Base-by-base conservation (phyloP, 1,284 basidiomycete genomes). In the Trametes hirsuta region DNA sequence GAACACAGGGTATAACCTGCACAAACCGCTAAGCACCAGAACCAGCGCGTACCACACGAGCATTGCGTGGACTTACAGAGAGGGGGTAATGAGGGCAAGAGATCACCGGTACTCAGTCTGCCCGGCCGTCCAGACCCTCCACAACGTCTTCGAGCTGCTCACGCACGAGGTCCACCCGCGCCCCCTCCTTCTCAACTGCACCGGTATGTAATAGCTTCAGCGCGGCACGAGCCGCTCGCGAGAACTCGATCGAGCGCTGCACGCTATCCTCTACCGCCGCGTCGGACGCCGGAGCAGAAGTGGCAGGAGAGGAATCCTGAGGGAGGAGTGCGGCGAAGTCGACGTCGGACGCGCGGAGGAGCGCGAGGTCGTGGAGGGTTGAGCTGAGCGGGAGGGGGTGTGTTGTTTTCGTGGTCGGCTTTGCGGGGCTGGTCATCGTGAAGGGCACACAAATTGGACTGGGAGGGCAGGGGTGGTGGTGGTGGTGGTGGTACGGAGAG, bases 311-410 rank as follows among this genome's bases (percentile, higher is more conserved):
- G 18, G 70, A 30, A 8, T 8, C 8, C 8, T 30, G 63, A 25
- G 77, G 68, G 34, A 85, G 65, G 34, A 84, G 64, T 14, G 71
- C 69, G 18, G 81, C 75, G 15, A 89, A 66, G 67, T 89, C 82
- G 36, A 85, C 62, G 47, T 82, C 83, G 6, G 85, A 84, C 22
- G 84, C 83, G 42, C 87, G 83, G 22, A 92, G 74, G 34, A 90
- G 73, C 2, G 90, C 88, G 34, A 92, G 82, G 72, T 92, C 90
- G n/a, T 82, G 85, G 42, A 91, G 77, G 3, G 84, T 85, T 60
- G 84, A 80, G 58, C 79, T 74, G 46, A 91, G 77, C 6, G 85
- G 76, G 25, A 92, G 77, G 10, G 85, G 81, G 64, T 84, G 57
- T 0, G 44, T 46, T 0, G 46, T 18, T 37, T 58, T 84, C 4